A percentile compares a stretch with the other conserved stretches of the same genome.
Conservation (phyloP, 2,329 filamentous ascomycete genomes). For the Botrytis galanthina region DNA sequence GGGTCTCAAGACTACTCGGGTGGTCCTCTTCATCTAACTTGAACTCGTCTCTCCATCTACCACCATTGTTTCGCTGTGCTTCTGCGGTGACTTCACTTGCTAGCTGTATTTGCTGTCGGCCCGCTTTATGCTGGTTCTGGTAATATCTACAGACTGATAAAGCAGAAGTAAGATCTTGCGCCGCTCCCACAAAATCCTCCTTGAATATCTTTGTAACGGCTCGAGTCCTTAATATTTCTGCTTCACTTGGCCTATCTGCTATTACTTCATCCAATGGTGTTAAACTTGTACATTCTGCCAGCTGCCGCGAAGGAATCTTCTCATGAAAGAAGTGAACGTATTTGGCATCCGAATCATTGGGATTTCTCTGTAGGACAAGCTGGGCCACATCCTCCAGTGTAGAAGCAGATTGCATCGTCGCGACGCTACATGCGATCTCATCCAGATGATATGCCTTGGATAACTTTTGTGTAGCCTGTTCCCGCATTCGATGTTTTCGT, state of each 20-base stretch:
- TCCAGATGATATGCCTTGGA: conserved; percentile 75
- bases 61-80: conserved; percentile 36
- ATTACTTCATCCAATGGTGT: conserved; percentile 67
- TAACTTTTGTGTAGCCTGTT: conserved; percentile 76
- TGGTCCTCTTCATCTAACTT: conserved; percentile 62
- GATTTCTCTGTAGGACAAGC: conserved; percentile 67
- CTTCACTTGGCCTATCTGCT: conserved; percentile 58
- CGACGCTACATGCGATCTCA: conserved; percentile 79
- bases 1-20: conserved; percentile 70
- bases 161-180: conserved; percentile 67
- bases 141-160: conserved; percentile 47
- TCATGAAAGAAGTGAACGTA: conserved; percentile 94
- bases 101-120: conserved; percentile 49
- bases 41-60: conserved; percentile 47
- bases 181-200: conserved; percentile 68
- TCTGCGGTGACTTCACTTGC: conserved; percentile 41
- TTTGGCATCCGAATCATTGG: conserved; percentile 69
- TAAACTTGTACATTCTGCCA: conserved; percentile 70
- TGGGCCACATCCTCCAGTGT: conserved; percentile 74
- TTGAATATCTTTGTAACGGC: conserved; percentile 75
- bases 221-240: conserved; percentile 67
- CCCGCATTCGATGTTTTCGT: conserved; percentile 74
- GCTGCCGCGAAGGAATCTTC: conserved; percentile 74
- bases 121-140: conserved; percentile 37
- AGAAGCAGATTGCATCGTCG: conserved; percentile 77